Conservation (phyloP, 257 asterid species). For the Salvia miltiorrhiza region DNA sequence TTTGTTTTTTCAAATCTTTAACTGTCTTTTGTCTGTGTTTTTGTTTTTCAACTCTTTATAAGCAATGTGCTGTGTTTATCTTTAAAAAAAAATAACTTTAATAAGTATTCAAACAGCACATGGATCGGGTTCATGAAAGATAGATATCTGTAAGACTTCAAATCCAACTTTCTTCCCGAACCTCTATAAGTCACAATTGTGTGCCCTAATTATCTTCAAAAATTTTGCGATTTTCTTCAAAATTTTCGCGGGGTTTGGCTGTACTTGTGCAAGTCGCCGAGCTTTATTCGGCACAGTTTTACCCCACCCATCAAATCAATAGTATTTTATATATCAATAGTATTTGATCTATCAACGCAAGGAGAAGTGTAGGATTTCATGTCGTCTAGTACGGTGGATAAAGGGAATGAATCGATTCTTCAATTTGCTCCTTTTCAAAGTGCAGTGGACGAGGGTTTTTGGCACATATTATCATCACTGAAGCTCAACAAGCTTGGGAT, state of each 20-base stretch:
- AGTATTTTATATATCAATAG: background rate
- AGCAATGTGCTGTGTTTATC: too few species aligned
- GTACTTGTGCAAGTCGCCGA: background rate
- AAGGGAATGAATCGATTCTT: slow-evolving; percentile 39
- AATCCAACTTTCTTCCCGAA: background rate
- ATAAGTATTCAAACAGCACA: background rate
- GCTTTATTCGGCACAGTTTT: background rate
- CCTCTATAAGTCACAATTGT: background rate
- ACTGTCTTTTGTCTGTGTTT: too few species aligned
- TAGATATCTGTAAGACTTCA: background rate
- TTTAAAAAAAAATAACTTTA: too few species aligned
- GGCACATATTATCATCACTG: slow-evolving; percentile 85
- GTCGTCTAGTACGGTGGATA: slow-evolving; percentile 31
- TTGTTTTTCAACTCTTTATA: too few species aligned
- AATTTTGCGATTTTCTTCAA: background rate
- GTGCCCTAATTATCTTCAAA: slow-evolving; percentile 24
- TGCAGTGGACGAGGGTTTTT: slow-evolving; percentile 83
- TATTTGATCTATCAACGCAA: slow-evolving; percentile 2
- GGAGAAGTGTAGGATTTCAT: background rate
- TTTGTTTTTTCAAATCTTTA: too few species aligned
- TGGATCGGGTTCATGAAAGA: background rate
- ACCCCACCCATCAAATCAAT: background rate
- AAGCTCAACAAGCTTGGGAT: slow-evolving; percentile 93
- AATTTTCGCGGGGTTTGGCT: background rate
- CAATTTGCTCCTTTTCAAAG: slow-evolving; percentile 78